phyloP scores from a whole-genome alignment of 106 monocot genomes.

The Agapanthus africanus region DNA sequence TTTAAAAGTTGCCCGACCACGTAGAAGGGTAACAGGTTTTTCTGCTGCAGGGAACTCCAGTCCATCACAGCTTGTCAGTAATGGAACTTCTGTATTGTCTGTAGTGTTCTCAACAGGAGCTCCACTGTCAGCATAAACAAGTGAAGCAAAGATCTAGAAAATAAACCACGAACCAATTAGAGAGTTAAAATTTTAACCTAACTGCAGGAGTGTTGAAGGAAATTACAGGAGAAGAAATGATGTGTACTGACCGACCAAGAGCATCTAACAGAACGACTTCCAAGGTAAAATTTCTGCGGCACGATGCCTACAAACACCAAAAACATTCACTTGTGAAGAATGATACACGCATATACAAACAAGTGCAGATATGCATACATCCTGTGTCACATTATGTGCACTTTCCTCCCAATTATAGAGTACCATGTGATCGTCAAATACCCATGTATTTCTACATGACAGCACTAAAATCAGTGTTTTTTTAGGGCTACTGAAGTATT shows the following conservation, averaged over 20 bases:
- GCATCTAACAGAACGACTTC: constrained; percentile 72
- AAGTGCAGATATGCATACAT: background rate
- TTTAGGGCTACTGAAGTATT: no score
- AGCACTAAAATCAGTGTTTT: no score
- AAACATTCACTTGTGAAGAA: constrained; percentile 4
- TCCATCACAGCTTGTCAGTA: constrained; percentile 65
- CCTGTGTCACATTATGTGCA: background rate
- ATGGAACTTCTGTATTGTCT: constrained; percentile 59
- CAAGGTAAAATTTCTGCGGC: constrained; percentile 72
- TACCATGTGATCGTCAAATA: no score
- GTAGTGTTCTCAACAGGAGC: constrained; percentile 48
- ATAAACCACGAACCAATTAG: constrained; percentile 1
- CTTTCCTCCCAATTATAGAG: no score
- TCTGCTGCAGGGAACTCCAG: constrained; percentile 57
- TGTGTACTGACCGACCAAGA: constrained; percentile 46
- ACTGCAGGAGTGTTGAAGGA: background rate
- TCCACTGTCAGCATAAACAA: constrained; percentile 78
- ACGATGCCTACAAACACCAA: constrained; percentile 55
- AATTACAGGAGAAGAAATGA: background rate
- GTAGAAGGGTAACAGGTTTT: constrained; percentile 49
- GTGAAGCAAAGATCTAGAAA: constrained; percentile 76
- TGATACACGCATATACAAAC: background rate
- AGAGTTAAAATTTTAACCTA: constrained; percentile 39
- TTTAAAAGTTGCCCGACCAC: constrained; percentile 68
- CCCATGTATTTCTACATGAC: no score